Conservation (phyloP, 2,329 filamentous ascomycete genomes). For the Calonectria honghensis region DNA sequence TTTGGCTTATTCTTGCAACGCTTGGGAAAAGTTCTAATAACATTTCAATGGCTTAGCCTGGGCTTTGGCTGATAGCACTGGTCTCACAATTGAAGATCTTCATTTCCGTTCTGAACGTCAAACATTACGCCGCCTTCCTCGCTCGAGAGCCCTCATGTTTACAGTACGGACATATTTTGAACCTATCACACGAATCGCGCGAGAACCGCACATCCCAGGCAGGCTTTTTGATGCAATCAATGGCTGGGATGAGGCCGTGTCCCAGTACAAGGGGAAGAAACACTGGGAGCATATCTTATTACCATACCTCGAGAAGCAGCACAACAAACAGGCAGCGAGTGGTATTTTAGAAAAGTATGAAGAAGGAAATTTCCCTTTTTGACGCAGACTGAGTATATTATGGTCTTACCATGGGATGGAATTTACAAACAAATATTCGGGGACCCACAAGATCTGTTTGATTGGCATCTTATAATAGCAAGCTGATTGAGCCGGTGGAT, state of each 20-base stretch:
- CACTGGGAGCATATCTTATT: constrained; percentile 45
- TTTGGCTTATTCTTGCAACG: fast-evolving
- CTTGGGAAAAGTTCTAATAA: not conserved
- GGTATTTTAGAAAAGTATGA: constrained; percentile 33
- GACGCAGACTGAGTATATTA: too few species aligned
- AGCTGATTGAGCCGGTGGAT: too few species aligned
- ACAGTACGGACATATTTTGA: constrained; percentile 48
- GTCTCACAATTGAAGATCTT: constrained; percentile 39
- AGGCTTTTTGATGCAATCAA: constrained; percentile 43
- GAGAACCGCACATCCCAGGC: constrained; percentile 45
- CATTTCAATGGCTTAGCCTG: constrained; percentile 29
- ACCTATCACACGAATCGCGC: constrained; percentile 38
- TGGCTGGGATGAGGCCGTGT: constrained; percentile 44
- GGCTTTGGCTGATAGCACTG: constrained; percentile 41
- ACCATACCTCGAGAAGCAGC: constrained; percentile 43
- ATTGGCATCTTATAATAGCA: too few species aligned
- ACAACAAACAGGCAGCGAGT: constrained; percentile 30
- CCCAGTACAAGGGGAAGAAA: constrained; percentile 44
- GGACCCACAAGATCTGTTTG: too few species aligned
- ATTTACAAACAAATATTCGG: too few species aligned
- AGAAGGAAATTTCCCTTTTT: constrained; percentile 39
- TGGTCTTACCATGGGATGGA: too few species aligned
- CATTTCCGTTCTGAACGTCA: constrained; percentile 49
- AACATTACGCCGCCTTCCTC: constrained; percentile 44
- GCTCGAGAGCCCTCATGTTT: constrained; percentile 42